Base-by-base conservation (phyloP, 2,329 filamentous ascomycete genomes). In the Claviceps sp. region DNA sequence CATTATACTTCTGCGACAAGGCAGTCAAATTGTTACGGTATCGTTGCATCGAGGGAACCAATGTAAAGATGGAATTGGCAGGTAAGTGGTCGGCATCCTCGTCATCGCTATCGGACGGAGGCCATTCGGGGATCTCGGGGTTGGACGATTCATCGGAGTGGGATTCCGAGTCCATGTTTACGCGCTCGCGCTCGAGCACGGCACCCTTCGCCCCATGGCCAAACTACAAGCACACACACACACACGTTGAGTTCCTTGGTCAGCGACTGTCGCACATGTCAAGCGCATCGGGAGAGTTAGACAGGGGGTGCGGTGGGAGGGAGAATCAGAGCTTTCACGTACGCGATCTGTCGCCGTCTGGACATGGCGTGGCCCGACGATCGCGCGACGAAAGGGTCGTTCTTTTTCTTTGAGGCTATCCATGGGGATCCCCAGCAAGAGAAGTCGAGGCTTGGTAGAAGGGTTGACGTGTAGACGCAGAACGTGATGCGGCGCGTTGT, bases 1-100 rank as follows among this genome's bases (percentile, higher is more conserved):
- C 75, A 60, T 82, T 81, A 61, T 75, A 76, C 43, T 64, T 65
- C 56, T 81, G 77, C 0, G 80, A 82, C 13, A 83, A 65, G 1
- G 73, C 74, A 2, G 77, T 80, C 52, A 82, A 65, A 55, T 82
- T 82, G 55, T 76, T 72, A 16, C 80, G 70, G 57, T 66, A 74
- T 16, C 55, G 53, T 42, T 71, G 68, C 58, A 67, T 65, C 42
- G 58, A 59, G 2, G 66, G 66, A 38, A 69, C 56, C 14, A 61
- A 53, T 22, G 55, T 56, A 43, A 63, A 65, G 26, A 66, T 63
- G 16, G 64, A 66, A 4, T 42, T 55, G 24, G 37, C 45, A 19
- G 43, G 41, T 5, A 54, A 26, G 8, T 52, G 49, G 11, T 60
- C 60, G 7, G 39, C 44, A 30, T 55, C 49, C 19, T 51, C 43